Evolutionary conservation across 2,329 filamentous ascomycete species (phyloP).

Genomic region (Trichoderma sp.): DNA sequence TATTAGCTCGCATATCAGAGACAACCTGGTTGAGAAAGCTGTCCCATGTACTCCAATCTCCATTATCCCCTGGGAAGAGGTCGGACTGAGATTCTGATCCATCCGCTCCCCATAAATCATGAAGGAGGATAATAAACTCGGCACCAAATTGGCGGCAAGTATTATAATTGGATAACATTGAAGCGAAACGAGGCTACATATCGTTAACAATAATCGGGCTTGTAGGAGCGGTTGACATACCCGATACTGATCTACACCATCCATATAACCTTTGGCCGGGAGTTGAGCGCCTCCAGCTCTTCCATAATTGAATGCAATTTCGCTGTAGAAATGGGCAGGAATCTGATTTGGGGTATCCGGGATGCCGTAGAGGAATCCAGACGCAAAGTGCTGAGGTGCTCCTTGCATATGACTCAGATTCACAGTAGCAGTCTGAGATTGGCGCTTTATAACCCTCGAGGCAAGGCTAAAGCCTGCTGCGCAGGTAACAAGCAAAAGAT

Average conservation of each 20-base stretch:
- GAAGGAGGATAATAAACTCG: constrained; percentile 45
- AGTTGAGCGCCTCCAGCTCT: constrained; percentile 15
- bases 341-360: constrained; percentile 15
- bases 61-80: constrained; percentile 48
- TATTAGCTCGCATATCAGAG: constrained; percentile 38
- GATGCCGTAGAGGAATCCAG: constrained; percentile 17
- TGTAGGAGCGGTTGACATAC: neutral
- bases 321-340: constrained; percentile 11
- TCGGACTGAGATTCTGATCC: constrained; percentile 37
- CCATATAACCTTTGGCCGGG: constrained; percentile 14
- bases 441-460: neutral
- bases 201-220: neutral
- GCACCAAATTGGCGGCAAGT: constrained; percentile 40
- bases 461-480: neutral
- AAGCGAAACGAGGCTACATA: constrained; percentile 38
- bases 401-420: constrained; percentile 13
- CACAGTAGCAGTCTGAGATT: neutral
- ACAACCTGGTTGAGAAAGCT: constrained; percentile 40
- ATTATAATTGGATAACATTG: constrained; percentile 45
- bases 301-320: constrained; percentile 15
- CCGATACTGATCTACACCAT: neutral
- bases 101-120: constrained; percentile 50
- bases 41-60: constrained; percentile 47
- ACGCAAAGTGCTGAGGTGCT: constrained; percentile 9
- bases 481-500: neutral